These are phyloP conservation scores for Phytophthora hybrid DNA, from an alignment of 352 stramenopile genomes.

Conservation along the genomic window DNA sequence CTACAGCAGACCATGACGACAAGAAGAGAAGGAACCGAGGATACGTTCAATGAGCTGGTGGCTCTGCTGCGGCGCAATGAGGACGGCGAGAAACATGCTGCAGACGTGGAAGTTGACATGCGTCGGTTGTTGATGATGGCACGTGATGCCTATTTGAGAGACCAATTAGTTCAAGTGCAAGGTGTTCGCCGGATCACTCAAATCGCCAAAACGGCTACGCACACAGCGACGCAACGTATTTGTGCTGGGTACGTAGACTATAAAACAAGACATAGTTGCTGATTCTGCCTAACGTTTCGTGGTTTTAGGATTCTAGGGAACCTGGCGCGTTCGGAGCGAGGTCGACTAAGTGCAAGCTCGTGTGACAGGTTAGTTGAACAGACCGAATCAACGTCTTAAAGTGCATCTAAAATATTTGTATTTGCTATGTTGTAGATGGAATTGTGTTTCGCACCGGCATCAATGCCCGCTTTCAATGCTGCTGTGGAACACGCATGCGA, in stretches of 20 bases:
- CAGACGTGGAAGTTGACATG: slow-evolving; percentile 63
- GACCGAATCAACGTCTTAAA: not conserved
- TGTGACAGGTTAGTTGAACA: slow-evolving; percentile 53
- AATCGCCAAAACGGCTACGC: slow-evolving; percentile 39
- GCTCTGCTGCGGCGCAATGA: slow-evolving; percentile 66
- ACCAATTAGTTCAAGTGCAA: slow-evolving; percentile 70
- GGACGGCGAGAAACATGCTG: slow-evolving; percentile 38
- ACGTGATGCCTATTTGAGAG: slow-evolving; percentile 53
- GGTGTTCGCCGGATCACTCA: slow-evolving; percentile 55
- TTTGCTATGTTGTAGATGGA: slow-evolving; percentile 46
- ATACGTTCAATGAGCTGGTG: slow-evolving; percentile 63
- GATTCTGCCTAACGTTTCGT: not conserved
- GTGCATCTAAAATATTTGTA: not conserved
- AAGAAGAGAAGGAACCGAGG: slow-evolving; percentile 13
- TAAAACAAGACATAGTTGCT: not conserved
- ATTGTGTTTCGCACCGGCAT: slow-evolving; percentile 77
- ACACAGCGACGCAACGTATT: slow-evolving; percentile 38
- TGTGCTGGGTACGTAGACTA: slow-evolving; percentile 37
- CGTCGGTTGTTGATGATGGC: slow-evolving; percentile 64
- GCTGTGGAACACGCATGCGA: slow-evolving; percentile 42
- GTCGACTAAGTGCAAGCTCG: slow-evolving; percentile 64
- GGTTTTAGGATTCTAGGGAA: slow-evolving; percentile 68
- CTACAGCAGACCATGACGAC: slow-evolving; percentile 1
- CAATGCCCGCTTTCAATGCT: slow-evolving; percentile 71
- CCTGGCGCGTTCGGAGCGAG: slow-evolving; percentile 60